phyloP scores from a whole-genome alignment of 202 grass and related monocot genomes.

The Eragrostis tef region DNA sequence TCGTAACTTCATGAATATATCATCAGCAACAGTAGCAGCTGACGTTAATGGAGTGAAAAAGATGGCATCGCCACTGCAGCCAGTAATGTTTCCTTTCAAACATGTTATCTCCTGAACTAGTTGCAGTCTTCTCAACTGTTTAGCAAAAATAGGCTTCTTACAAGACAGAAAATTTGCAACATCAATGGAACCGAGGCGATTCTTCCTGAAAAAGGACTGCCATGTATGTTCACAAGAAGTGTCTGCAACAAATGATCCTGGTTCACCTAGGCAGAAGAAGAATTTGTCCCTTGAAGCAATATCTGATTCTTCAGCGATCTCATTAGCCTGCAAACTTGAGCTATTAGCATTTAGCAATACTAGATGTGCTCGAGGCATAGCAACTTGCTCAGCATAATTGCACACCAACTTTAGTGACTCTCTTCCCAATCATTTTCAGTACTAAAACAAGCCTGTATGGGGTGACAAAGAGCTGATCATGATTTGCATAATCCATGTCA shows the following conservation, averaged over 20 bases:
- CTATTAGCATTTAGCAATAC: conserved; percentile 63
- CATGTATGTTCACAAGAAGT: conserved; percentile 54
- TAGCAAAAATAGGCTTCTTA: conserved; percentile 49
- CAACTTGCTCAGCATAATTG: conserved; percentile 43
- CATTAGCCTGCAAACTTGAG: conserved; percentile 83
- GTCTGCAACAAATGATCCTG: conserved; percentile 49
- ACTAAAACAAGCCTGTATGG: conserved; percentile 40
- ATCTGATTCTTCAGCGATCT: conserved; percentile 64
- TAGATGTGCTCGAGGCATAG: conserved; percentile 41
- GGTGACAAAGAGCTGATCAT: conserved; percentile 20
- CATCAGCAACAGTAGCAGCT: conserved; percentile 67
- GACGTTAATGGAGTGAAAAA: conserved; percentile 84
- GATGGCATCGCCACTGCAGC: conserved; percentile 50
- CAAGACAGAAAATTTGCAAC: conserved; percentile 54
- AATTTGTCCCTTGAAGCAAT: conserved; percentile 51
- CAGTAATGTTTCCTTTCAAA: conserved; percentile 62
- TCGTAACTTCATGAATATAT: conserved; percentile 69
- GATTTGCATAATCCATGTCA: conserved; percentile 8
- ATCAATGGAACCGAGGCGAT: conserved; percentile 47
- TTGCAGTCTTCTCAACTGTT: conserved; percentile 65
- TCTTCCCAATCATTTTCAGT: conserved; percentile 39
- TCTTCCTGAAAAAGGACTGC: conserved; percentile 71
- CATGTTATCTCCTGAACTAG: conserved; percentile 70
- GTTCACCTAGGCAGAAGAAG: conserved; percentile 54
- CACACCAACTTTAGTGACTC: conserved; percentile 36